Evolutionary conservation across 106 monocot genomes (phyloP).

Genomic region (Agapanthus africanus): DNA sequence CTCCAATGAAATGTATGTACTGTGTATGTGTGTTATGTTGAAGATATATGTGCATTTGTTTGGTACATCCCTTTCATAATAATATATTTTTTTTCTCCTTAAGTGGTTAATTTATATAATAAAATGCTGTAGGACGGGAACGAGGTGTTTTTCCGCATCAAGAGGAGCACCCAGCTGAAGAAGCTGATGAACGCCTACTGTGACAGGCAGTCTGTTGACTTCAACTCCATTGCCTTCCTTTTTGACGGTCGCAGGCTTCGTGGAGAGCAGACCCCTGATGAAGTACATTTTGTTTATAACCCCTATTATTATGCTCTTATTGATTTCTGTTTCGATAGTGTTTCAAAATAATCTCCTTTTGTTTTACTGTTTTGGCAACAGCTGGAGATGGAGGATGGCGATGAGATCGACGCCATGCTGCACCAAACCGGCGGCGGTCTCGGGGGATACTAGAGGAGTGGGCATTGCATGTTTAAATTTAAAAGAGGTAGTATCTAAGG

Average conservation of each 20-base stretch:
- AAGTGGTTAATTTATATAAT: too few relatives aligned
- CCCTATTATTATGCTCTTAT: not conserved
- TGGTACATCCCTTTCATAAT: too few relatives aligned
- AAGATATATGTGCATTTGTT: too few relatives aligned
- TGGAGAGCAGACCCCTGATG: constrained; percentile 44
- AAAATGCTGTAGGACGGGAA: constrained; percentile 56
- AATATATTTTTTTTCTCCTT: too few relatives aligned
- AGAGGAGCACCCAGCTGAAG: constrained; percentile 39
- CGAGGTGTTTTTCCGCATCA: constrained; percentile 51
- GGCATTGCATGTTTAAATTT: too few relatives aligned
- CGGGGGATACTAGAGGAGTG: too few relatives aligned
- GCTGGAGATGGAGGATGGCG: constrained; percentile 36
- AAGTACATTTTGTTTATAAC: constrained; percentile 13
- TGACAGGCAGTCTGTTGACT: constrained; percentile 33
- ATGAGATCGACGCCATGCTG: constrained; percentile 36
- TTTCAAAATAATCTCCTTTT: not conserved
- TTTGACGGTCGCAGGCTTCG: constrained; percentile 44
- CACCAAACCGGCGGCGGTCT: constrained; percentile 38
- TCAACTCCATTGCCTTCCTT: constrained; percentile 43
- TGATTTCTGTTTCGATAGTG: not conserved
- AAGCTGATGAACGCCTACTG: constrained; percentile 52
- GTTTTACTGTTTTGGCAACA: not conserved
- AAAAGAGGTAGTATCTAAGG: too few relatives aligned
- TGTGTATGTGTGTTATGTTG: too few relatives aligned
- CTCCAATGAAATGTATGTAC: too few relatives aligned